Evolutionary conservation across 2,329 filamentous ascomycete genomes (phyloP).

Genomic region (Stagonosporopsis vannaccii): DNA sequence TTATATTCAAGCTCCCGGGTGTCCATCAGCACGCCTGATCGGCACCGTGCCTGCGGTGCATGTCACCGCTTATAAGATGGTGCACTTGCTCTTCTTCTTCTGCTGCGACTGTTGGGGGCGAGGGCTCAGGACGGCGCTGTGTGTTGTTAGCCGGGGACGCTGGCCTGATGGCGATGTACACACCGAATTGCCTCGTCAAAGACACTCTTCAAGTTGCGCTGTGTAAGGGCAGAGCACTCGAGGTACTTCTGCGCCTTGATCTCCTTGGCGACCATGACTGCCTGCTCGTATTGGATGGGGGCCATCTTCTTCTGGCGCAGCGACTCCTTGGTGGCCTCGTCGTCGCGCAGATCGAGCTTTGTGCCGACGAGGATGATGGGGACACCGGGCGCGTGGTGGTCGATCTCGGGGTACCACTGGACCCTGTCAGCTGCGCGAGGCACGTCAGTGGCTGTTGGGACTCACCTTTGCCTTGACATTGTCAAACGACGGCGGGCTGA

Average conservation of each 20-base stretch:
- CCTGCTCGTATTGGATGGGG: slow-evolving; percentile 94
- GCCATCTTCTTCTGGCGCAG: slow-evolving; percentile 94
- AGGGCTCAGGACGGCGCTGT: slow-evolving; percentile 52
- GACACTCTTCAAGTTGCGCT: slow-evolving; percentile 96
- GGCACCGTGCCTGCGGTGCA: slow-evolving; percentile 11
- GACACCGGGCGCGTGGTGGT: slow-evolving; percentile 93
- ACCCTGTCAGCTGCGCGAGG: slow-evolving; percentile 16
- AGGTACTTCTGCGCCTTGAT: slow-evolving; percentile 97
- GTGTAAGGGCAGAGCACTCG: slow-evolving; percentile 95
- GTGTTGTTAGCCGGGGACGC: slow-evolving; percentile 24
- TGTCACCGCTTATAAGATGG: slow-evolving; percentile 33
- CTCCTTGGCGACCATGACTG: slow-evolving; percentile 86
- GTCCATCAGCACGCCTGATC: slow-evolving; percentile 34
- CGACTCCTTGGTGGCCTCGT: slow-evolving; percentile 79
- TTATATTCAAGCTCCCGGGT: slow-evolving; percentile 34
- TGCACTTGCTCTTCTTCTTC: slow-evolving; percentile 40
- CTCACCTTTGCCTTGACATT: slow-evolving; percentile 98
- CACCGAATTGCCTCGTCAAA: slow-evolving; percentile 99
- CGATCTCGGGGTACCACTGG: slow-evolving; percentile 97
- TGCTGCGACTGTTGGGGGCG: slow-evolving; percentile 40
- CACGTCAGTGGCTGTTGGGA: not conserved
- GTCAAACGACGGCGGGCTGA: slow-evolving; percentile 96
- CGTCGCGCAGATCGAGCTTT: slow-evolving; percentile 94
- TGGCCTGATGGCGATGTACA: slow-evolving; percentile 42
- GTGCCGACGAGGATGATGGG: slow-evolving; percentile 97